Evolutionary conservation across 1,284 basidiomycete species (phyloP).

Genomic region (Ganoderma lucidum): DNA sequence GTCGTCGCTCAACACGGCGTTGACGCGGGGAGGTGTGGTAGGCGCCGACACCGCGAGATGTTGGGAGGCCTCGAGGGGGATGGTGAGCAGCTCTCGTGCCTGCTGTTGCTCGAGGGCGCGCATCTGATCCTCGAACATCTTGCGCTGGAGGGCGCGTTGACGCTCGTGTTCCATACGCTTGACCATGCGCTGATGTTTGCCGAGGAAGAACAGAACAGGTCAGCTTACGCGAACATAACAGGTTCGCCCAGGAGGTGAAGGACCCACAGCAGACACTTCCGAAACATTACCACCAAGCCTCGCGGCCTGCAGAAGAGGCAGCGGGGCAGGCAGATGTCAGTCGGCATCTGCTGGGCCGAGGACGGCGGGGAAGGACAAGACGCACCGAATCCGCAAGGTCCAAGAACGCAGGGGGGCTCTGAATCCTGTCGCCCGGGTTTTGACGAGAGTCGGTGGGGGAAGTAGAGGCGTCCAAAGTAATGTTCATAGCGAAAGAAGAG

Average conservation of each 20-base stretch:
- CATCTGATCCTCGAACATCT: slow-evolving; percentile 95
- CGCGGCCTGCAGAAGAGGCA: slow-evolving; percentile 61
- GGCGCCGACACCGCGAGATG: slow-evolving; percentile 83
- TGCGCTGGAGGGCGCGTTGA: slow-evolving; percentile 85
- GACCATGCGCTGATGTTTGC: slow-evolving; percentile 72
- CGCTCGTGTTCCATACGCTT: slow-evolving; percentile 92
- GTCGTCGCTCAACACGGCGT: slow-evolving; percentile 61
- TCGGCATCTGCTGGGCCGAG: slow-evolving; percentile 16
- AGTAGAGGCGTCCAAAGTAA: slow-evolving; percentile 71
- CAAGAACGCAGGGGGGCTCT: slow-evolving; percentile 87
- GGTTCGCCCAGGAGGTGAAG: slow-evolving; percentile 15
- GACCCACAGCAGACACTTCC: slow-evolving; percentile 79
- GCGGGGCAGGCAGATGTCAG: slow-evolving; percentile 29
- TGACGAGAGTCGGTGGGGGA: slow-evolving; percentile 74
- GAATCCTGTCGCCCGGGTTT: slow-evolving; percentile 74
- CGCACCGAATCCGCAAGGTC: slow-evolving; percentile 90
- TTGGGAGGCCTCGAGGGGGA: slow-evolving; percentile 72
- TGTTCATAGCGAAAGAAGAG: slow-evolving; percentile 69
- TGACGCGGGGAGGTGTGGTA: slow-evolving; percentile 83
- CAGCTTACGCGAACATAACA: slow-evolving; percentile 21
- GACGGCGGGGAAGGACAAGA: slow-evolving; percentile 32
- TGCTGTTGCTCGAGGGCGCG: slow-evolving; percentile 91
- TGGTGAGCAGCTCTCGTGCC: slow-evolving; percentile 80
- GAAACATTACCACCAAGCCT: slow-evolving; percentile 85
- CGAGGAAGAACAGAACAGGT: slow-evolving; percentile 18